phyloP scores from a whole-genome alignment of 2,329 filamentous ascomycete species.

The Stagonosporopsis vannaccii region DNA sequence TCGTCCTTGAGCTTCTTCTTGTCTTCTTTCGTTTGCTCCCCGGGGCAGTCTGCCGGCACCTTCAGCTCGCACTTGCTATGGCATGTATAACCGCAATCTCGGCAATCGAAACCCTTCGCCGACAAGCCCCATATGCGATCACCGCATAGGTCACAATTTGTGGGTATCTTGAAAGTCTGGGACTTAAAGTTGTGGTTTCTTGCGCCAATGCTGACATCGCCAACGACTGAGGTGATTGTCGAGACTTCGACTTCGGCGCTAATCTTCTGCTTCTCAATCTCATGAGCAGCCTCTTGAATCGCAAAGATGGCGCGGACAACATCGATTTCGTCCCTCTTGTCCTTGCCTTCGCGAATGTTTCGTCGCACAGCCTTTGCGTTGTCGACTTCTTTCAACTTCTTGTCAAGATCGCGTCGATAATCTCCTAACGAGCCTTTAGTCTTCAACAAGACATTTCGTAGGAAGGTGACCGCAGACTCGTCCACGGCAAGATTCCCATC shows the following conservation, averaged over 20 bases:
- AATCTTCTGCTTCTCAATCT: constrained; percentile 81
- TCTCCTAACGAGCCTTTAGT: constrained; percentile 86
- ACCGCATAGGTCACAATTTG: constrained; percentile 95
- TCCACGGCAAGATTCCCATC: constrained; percentile 86
- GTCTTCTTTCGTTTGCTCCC: constrained; percentile 91
- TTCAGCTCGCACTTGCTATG: constrained; percentile 99
- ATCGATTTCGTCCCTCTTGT: constrained; percentile 87
- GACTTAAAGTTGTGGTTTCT: constrained; percentile 98
- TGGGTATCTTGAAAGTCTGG: constrained; percentile 99
- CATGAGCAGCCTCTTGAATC: constrained; percentile 84
- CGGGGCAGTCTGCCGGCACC: constrained; percentile 93
- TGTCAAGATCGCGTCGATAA: constrained; percentile 81
- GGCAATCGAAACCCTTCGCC: constrained; percentile 94
- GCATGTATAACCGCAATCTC: constrained; percentile 96
- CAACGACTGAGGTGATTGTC: constrained; percentile 89
- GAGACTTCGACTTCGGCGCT: constrained; percentile 92
- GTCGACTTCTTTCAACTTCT: constrained; percentile 86
- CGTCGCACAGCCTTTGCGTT: constrained; percentile 75
- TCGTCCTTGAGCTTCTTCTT: constrained; percentile 91
- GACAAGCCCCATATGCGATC: constrained; percentile 97
- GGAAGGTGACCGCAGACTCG: constrained; percentile 84
- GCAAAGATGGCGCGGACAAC: constrained; percentile 83
- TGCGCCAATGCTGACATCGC: constrained; percentile 89
- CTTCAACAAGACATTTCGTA: constrained; percentile 90
- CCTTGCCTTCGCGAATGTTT: constrained; percentile 79